These are phyloP conservation scores for Lippia alba DNA, from an alignment of 305 asterid genomes.

Conservation along the genomic window DNA sequence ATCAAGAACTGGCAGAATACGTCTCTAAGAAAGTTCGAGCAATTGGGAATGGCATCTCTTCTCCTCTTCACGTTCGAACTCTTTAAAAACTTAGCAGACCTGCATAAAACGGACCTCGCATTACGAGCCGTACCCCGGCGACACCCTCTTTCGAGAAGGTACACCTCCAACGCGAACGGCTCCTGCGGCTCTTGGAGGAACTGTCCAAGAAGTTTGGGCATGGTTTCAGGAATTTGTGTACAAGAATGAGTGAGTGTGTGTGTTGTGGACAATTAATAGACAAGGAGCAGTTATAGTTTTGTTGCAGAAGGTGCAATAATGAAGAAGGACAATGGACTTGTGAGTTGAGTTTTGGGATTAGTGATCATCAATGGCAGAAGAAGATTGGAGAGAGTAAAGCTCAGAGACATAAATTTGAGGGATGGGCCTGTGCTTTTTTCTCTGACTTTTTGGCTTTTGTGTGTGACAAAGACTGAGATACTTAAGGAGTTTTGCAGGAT, in stretches of 20 bases:
- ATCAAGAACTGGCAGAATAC: conserved; percentile 43
- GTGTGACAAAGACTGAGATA: neutral
- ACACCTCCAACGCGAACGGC: conserved; percentile 65
- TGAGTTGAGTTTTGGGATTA: conserved; percentile 36
- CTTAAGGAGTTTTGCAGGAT: neutral
- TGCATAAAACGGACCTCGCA: neutral
- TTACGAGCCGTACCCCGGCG: neutral
- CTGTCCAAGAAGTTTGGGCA: conserved; percentile 61
- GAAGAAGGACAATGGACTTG: conserved; percentile 27
- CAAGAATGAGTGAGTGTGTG: neutral
- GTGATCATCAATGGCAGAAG: conserved; percentile 3
- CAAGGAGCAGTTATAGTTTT: conserved; percentile 18
- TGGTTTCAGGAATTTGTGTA: neutral
- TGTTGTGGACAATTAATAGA: conserved; percentile 21
- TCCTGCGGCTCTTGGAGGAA: conserved; percentile 79
- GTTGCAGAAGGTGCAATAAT: conserved; percentile 36
- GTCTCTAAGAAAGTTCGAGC: conserved; percentile 50
- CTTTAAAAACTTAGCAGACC: conserved; percentile 28
- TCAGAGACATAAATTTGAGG: conserved; percentile 41
- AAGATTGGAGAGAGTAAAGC: conserved; percentile 26
- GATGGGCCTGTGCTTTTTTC: neutral
- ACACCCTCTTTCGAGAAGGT: conserved; percentile 72
- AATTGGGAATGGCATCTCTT: conserved; percentile 40
- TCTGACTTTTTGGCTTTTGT: neutral
- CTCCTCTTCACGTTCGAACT: conserved; percentile 38